Evolutionary conservation across 495 filamentous ascomycete genomes (phyloP), one percentile per base, ranked within the genome.

Genomic region (Extremus antarcticus): DNA sequence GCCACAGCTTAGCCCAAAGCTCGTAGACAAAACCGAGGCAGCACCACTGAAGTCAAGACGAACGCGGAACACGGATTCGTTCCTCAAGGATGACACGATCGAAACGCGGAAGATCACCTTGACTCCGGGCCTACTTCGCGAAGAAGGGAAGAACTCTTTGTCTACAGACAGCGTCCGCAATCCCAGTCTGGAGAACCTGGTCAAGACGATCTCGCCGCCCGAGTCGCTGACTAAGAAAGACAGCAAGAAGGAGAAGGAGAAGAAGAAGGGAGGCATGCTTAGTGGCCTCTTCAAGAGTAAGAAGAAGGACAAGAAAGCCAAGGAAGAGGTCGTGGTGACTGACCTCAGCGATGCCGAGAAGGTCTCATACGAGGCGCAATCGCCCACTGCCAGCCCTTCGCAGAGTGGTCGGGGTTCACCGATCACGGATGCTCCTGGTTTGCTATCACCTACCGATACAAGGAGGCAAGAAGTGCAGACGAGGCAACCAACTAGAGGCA

Each of bases 91-190:
- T 57, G 92, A 98, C 60, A 87, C 82, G 25, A 83, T 86, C 35
- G 94, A 96, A 65, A 95, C 92, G 0, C 87, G 91, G 69, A 99
- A 99, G 74, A 95, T 99, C 57, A 94, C 90, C 1, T 76, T 99
- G 25, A 99, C 92, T 0, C 92, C 92, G 13, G 94, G 91, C 57
- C 74, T 99, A n/a, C 75, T 97, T 38, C 81, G 92, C 16, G 91
- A 97, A 56, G 90, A 95, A 60, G 50, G 41, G 23, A 49, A 52
- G 40, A 39, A 21, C 41, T 57, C 58, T 1, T 17, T 43, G 32
- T 62, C 59, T 15, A 49, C 24, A 0, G 59, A 57, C n/a, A 62
- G 71, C 29, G 32, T 22, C 3, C 50, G 59, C 3, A 55, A 47
- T 2, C 59, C 51, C 23, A 72, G 63, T 63, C 59, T 82, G 19